A percentile compares a stretch with the other conserved stretches of the same genome.
These are phyloP conservation scores for Lepiota brunneoincarnata DNA, from an alignment of 768 basidiomycete genomes.

Conservation along the genomic window DNA sequence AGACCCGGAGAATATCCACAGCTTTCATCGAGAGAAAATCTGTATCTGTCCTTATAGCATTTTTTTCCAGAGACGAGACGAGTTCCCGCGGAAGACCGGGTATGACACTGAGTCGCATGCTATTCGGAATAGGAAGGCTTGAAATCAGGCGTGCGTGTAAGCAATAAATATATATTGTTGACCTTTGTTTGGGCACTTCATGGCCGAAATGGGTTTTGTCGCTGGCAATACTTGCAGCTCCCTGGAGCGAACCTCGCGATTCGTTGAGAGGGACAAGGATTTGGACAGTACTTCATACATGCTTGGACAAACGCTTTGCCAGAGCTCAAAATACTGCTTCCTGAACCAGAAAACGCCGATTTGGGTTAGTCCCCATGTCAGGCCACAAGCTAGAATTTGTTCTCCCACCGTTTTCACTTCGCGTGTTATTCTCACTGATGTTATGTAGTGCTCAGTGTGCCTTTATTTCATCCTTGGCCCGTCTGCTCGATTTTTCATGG, in stretches of 20 bases:
- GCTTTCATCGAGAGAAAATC: slow-evolving; percentile 51
- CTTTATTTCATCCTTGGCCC: background rate
- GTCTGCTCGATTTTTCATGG: slow-evolving; percentile 5
- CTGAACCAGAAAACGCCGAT: no score
- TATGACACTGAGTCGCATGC: slow-evolving; percentile 40
- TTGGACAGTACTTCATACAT: no score
- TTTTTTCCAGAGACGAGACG: slow-evolving; percentile 42
- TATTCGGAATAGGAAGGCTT: background rate
- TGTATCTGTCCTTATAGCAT: slow-evolving; percentile 51
- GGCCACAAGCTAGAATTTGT: background rate
- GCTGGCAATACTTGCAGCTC: no score
- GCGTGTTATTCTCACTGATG: no score
- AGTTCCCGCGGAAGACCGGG: slow-evolving; percentile 40
- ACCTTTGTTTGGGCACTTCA: no score
- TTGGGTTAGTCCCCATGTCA: background rate
- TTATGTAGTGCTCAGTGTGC: background rate
- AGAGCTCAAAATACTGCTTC: no score
- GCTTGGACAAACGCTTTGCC: no score
- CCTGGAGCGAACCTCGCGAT: no score
- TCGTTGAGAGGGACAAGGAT: no score
- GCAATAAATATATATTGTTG: no score
- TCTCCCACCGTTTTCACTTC: background rate
- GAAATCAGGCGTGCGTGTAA: background rate
- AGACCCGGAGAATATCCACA: slow-evolving; percentile 46
- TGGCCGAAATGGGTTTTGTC: no score